phyloP scores from a whole-genome alignment of 495 filamentous ascomycete species.

The Aspergillus carlsbadensis region DNA sequence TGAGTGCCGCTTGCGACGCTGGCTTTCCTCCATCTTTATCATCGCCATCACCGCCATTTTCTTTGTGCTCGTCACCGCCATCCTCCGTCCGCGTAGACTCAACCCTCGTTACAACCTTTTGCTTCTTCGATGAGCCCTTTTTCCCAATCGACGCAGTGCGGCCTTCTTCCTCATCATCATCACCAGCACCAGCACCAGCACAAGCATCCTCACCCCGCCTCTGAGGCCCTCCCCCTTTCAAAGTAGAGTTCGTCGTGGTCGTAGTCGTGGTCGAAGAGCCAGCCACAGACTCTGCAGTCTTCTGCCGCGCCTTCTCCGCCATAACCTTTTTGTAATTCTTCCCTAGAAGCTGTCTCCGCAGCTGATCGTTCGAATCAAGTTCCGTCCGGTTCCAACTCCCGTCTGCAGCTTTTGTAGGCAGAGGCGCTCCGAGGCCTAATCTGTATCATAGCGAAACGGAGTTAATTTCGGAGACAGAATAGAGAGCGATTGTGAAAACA shows the following conservation, averaged over 20 bases:
- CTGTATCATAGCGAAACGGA: constrained; percentile 23
- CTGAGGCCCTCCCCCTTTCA: not conserved
- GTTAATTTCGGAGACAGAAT: too few relatives aligned
- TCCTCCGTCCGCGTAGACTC: constrained; percentile 6
- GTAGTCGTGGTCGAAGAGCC: not conserved
- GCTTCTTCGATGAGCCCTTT: constrained; percentile 23
- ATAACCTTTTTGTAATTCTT: constrained; percentile 44
- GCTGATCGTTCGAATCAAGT: constrained; percentile 41
- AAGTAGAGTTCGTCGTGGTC: not conserved
- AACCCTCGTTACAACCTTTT: constrained; percentile 12
- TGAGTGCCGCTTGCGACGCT: constrained; percentile 16
- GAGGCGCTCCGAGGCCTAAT: constrained; percentile 47
- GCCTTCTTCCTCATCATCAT: constrained; percentile 58
- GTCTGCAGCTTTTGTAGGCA: constrained; percentile 41
- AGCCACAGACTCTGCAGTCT: constrained; percentile 10
- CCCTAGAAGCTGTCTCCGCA: constrained; percentile 50
- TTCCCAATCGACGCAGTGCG: constrained; percentile 54
- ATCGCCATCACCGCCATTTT: constrained; percentile 1
- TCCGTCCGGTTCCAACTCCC: constrained; percentile 42
- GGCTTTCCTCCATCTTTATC: constrained; percentile 13
- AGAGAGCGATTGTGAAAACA: too few relatives aligned
- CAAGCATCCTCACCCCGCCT: not conserved
- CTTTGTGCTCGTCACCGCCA: not conserved
- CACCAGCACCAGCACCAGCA: constrained; percentile 11
- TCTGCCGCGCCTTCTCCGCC: constrained; percentile 23